Evolutionary conservation across 345 rosid species (phyloP), one percentile per base, ranked within the genome.

Genomic region (Acer campestre): DNA sequence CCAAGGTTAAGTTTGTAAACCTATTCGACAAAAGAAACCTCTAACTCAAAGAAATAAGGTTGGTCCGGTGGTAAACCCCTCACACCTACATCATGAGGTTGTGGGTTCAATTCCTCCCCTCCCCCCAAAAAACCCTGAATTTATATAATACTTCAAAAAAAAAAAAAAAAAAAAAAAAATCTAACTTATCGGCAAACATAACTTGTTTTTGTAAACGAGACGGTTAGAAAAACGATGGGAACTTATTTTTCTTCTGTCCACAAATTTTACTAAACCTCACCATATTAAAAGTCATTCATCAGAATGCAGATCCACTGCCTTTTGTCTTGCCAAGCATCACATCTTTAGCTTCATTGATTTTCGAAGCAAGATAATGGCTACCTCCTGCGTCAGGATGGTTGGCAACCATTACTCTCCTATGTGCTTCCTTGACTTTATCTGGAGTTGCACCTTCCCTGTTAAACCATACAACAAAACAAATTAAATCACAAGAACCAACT

Each of bases 351-450:
- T 94, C 98, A 18, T 93, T 95, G 77, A 93, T 90, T 81, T 93
- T 95, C n/a, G 98, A 93, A 14, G 97, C 97, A 7, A 94, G 84
- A 86, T 88, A 94, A 83, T 94, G 95, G 82, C 98, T 91, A 51
- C 97, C 98, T 44, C 98, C 98, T 1, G 97, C 95, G 81, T 91
- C 98, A 1, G 95, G 98, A 80, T 90, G 97, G 86, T 93, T 93
- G 63, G 98, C 98, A 22, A 91, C 95, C 98, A 95, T 92, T 23
- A 90, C 98, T 85, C 68, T 90, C 85, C 95, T 85, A 74, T 94
- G 98, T 17, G 98, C 98, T 85, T 93, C 98, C 86, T 88, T 91
- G 62, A 93, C 92, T 82, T 94, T 93, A 66, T 87, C 98, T 0
- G 87, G 77, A 22, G 91, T 25, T 10, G 90, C 92, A 78, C 67